Conservation (phyloP, 108 stramenopile species). For the Cyclotella sp. region DNA sequence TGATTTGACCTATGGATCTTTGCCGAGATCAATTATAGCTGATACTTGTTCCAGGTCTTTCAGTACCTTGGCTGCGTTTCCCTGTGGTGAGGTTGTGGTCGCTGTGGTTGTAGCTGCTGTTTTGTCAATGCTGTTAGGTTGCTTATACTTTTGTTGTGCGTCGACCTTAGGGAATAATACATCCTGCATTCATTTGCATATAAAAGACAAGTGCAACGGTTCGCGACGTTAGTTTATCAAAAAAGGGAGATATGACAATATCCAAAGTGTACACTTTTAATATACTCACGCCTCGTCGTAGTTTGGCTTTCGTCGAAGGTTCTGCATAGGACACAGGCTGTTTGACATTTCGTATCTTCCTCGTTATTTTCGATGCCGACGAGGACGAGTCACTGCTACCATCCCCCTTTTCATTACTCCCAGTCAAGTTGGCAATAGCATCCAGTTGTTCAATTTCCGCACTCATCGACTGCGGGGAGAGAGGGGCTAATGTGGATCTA, state of each 20-base stretch:
- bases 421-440: slow-evolving; percentile 35
- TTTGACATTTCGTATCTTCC: slow-evolving; percentile 34
- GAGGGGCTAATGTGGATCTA: slow-evolving; percentile 32
- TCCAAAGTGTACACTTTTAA: neutral
- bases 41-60: slow-evolving; percentile 18
- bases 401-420: neutral
- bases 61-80: slow-evolving; percentile 9
- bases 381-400: slow-evolving; percentile 2
- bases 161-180: slow-evolving; percentile 45
- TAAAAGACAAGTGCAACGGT: too few relatives aligned
- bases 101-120: neutral
- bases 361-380: slow-evolving; percentile 4
- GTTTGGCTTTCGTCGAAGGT: slow-evolving; percentile 34
- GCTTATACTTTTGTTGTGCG: slow-evolving; percentile 17
- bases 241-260: too few relatives aligned
- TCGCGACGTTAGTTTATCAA: too few relatives aligned
- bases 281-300: slow-evolving; percentile 27
- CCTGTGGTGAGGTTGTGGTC: neutral
- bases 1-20: neutral
- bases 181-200: slow-evolving; percentile 7
- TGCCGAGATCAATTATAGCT: slow-evolving; percentile 1
- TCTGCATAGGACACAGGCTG: slow-evolving; percentile 42
- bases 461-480: slow-evolving; percentile 33
- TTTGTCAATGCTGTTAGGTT: slow-evolving; percentile 2
- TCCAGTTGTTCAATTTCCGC: slow-evolving; percentile 57